These are phyloP conservation scores for Furcasterigmium furcatum DNA, from an alignment of 2,329 filamentous ascomycete species.

Conservation along the genomic window DNA sequence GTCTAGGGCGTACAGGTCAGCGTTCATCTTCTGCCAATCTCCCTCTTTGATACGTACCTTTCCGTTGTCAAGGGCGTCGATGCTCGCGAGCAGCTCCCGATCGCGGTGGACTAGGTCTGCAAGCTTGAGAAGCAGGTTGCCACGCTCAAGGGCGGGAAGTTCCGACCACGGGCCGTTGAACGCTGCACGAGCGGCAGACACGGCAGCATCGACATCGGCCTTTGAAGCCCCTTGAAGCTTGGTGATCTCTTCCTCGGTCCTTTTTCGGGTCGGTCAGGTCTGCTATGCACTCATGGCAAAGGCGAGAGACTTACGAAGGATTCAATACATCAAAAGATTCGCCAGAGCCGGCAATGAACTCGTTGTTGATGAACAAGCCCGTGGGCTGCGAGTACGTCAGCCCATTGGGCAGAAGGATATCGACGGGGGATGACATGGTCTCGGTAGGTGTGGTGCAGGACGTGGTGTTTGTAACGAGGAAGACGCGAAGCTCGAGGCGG, in stretches of 20 bases:
- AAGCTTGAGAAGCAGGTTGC: slow-evolving; percentile 66
- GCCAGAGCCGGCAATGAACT: background rate
- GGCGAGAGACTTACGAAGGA: background rate
- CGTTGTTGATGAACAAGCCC: slow-evolving; percentile 4
- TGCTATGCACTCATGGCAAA: no score
- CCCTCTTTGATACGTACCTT: slow-evolving; percentile 34
- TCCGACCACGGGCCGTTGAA: slow-evolving; percentile 21
- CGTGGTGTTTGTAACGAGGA: no score
- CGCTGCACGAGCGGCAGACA: slow-evolving; percentile 1
- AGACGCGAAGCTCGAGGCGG: no score
- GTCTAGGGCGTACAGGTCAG: slow-evolving; percentile 10
- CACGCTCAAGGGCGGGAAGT: slow-evolving; percentile 63
- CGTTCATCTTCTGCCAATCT: background rate
- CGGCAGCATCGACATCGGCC: slow-evolving; percentile 4
- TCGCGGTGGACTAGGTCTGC: slow-evolving; percentile 68
- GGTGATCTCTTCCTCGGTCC: slow-evolving; percentile 1
- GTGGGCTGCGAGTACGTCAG: slow-evolving; percentile 3
- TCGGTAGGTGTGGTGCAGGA: background rate
- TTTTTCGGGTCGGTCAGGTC: background rate
- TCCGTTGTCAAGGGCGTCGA: slow-evolving; percentile 70
- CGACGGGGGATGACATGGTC: slow-evolving; percentile 1
- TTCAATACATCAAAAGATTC: slow-evolving; percentile 1
- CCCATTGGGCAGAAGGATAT: slow-evolving; percentile 3
- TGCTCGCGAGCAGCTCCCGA: slow-evolving; percentile 40
- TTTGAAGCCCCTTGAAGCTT: slow-evolving; percentile 2